phyloP scores from a whole-genome alignment of 345 rosid species.

The Hypericum androsaemum region DNA sequence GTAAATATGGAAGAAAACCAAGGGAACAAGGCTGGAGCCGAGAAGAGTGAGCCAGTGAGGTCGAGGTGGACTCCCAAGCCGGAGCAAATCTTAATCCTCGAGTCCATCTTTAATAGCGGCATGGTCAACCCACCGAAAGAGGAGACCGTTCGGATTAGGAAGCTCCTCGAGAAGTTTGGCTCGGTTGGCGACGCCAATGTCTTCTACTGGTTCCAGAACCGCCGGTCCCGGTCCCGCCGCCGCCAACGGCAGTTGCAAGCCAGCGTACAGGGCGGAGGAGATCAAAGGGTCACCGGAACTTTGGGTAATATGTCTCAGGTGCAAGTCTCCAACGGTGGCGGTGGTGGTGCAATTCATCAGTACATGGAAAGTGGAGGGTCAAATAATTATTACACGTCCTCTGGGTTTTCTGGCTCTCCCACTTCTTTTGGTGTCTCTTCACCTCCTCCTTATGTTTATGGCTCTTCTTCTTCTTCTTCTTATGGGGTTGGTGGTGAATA shows the following conservation, averaged over 20 bases:
- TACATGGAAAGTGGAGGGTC: conserved; percentile 16
- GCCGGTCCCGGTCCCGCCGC: conserved; percentile 93
- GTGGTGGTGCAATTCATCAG: conserved; percentile 30
- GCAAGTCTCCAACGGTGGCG: background rate
- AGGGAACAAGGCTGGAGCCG: conserved; percentile 27
- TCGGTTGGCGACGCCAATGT: conserved; percentile 94
- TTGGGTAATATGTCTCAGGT: conserved; percentile 1
- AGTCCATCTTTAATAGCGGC: conserved; percentile 96
- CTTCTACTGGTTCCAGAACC: conserved; percentile 98
- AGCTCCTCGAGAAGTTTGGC: conserved; percentile 85
- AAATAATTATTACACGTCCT: conserved; percentile 23
- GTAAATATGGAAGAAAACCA: conserved; percentile 57
- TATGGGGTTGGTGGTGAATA: conserved; percentile 32
- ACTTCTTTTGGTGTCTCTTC: no score
- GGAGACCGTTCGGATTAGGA: conserved; percentile 83
- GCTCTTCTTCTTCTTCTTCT: conserved; percentile 19
- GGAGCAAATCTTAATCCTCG: conserved; percentile 94
- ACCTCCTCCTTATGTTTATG: background rate
- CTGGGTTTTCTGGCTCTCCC: conserved; percentile 10
- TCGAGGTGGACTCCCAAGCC: conserved; percentile 99
- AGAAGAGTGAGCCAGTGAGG: conserved; percentile 54
- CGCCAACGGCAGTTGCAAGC: conserved; percentile 91
- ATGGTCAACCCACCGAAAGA: conserved; percentile 98
- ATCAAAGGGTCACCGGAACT: no score
- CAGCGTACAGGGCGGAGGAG: conserved; percentile 28